A percentile compares a stretch with the other conserved stretches of the same genome.
Evolutionary conservation across 1,139 yeast species (phyloP).

Genomic region (Zygosaccharomyces pseudobailii): DNA sequence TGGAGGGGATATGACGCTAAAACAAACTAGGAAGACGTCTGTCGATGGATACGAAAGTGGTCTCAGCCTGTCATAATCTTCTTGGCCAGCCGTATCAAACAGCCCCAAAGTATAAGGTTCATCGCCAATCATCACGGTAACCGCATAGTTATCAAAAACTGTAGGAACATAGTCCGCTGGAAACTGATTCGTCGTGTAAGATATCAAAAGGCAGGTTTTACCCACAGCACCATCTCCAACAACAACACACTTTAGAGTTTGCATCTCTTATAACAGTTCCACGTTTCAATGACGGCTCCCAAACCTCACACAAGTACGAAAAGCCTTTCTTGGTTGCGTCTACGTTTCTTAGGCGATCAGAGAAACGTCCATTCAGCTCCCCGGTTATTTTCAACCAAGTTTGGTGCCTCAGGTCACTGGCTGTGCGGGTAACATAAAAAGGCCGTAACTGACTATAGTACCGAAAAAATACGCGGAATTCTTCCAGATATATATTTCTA

Average conservation of each 20-base stretch:
- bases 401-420: conserved; percentile 1
- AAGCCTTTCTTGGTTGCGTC: conserved; percentile 1
- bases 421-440: conserved; percentile 1
- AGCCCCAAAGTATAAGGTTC: conserved; percentile 95
- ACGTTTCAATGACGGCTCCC: not conserved
- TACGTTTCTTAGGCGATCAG: conserved; percentile 1
- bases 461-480: not conserved
- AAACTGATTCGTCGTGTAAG: conserved; percentile 81
- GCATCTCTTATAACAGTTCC: conserved; percentile 43
- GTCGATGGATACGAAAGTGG: conserved; percentile 96
- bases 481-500: not conserved
- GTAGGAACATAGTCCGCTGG: conserved; percentile 90
- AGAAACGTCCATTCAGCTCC: conserved; percentile 2
- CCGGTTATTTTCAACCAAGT: not conserved
- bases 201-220: conserved; percentile 83
- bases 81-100: conserved; percentile 98
- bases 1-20: conserved; percentile 93
- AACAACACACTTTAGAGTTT: conserved; percentile 90
- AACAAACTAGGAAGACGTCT: conserved; percentile 91
- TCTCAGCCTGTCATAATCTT: conserved; percentile 94
- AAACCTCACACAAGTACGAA: not conserved
- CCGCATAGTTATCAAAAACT: conserved; percentile 94
- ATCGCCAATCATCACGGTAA: conserved; percentile 96
- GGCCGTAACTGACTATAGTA: not conserved
- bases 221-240: conserved; percentile 99